Evolutionary conservation across 495 filamentous ascomycete species (phyloP).

Genomic region (Penicillium daleae): DNA sequence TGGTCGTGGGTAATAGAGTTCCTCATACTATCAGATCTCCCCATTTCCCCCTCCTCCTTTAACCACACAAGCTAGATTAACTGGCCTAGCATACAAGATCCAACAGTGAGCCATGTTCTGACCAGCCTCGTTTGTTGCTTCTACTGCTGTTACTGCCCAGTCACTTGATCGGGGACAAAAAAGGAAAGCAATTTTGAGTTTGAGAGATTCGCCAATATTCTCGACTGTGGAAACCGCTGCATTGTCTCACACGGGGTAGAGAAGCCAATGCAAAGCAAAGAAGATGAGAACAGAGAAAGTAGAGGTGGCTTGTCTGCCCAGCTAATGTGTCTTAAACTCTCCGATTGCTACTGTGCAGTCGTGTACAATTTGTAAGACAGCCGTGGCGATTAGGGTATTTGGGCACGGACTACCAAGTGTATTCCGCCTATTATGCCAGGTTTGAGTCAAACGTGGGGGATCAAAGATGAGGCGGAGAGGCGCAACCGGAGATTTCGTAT

Average conservation of each 20-base stretch:
- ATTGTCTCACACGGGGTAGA: not conserved
- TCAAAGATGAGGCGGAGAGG: not conserved
- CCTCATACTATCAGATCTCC: not conserved
- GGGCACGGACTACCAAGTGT: conserved; percentile 1
- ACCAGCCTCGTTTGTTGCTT: not conserved
- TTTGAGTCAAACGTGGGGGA: not conserved
- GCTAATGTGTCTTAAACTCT: conserved; percentile 11
- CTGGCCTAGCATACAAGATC: not conserved
- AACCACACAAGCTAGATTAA: no score
- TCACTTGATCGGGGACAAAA: not conserved
- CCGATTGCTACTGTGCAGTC: not conserved
- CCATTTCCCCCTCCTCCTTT: not conserved
- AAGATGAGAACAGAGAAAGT: not conserved
- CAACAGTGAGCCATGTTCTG: conserved; percentile 5
- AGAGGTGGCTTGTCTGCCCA: not conserved
- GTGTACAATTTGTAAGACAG: conserved; percentile 4
- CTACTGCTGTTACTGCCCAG: not conserved
- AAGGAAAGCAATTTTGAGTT: not conserved
- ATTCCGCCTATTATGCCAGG: not conserved
- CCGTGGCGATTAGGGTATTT: not conserved
- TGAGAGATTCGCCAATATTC: not conserved
- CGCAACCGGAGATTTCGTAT: not conserved
- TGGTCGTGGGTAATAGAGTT: not conserved
- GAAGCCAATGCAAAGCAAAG: not conserved
- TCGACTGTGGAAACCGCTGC: conserved; percentile 10